Evolutionary conservation across 2,329 filamentous ascomycete genomes (phyloP), one percentile per base, ranked within the genome.

Genomic region (Diplocarpon mali): DNA sequence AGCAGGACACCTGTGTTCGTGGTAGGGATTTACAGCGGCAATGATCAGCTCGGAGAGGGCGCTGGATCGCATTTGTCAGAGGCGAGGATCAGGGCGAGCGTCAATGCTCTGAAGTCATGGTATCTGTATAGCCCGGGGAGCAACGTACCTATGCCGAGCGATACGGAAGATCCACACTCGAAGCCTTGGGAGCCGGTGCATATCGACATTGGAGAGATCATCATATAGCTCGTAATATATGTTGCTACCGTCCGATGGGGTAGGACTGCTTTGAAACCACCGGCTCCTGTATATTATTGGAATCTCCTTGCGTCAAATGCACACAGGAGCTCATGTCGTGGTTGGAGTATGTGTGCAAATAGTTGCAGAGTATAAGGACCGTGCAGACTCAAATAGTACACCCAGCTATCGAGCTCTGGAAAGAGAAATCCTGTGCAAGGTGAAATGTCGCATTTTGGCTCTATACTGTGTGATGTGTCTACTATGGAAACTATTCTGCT

Each of bases 41-140:
- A 73, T 49, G 89, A 98, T 63, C 90, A 92, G 73, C 72, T 98
- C 35, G 92, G 90, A 45, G 90, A 98, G 68, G 92, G 81, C n/a
- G 74, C 80, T 15, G 92, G 85, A 17, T 69, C 82, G 39, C 89
- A 76, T 64, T 69, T 96, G 45, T 73, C 87, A 53, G 76, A 87
- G 57, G 90, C 85, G 28, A 78, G 86, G 52, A 73, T 76, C 52
- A 76, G 85, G 63, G 92, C 92, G 15, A 79, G 85, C 31, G 89
- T 93, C 59, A 81, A 83, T 51, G 81, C 88, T 14, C 71, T 98
- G 60, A 94, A 95, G 72, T 74, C 82, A 5, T 98, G 92, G 92
- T 98, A 98, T 65, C 71, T 98, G 42, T 98, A 98, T 69, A 89
- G 81, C 63, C 90, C 92, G 1, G 57, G 56, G 11, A 49, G 52